phyloP scores from a whole-genome alignment of 805 yeast species.

The Starmerella bombi region DNA sequence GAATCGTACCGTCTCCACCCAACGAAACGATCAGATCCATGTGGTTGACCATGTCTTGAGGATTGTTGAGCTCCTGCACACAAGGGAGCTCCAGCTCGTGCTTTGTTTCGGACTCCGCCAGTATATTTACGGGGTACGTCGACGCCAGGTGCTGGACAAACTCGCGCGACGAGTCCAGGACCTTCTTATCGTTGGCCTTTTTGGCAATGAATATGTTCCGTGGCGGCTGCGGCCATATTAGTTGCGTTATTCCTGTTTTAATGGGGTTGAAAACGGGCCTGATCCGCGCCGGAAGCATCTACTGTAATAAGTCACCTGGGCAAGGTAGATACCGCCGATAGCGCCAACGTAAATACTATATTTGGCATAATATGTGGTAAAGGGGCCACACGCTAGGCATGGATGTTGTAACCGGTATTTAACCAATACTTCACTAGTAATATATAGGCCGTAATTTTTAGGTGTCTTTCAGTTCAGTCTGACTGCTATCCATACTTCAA shows the following conservation, averaged over 20 bases:
- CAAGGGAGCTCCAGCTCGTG: conserved; percentile 40
- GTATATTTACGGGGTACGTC: conserved; percentile 54
- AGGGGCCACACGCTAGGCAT: too few species aligned
- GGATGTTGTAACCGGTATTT: too few species aligned
- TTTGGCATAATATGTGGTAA: too few species aligned
- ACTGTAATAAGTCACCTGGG: too few species aligned
- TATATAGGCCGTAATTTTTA: too few species aligned
- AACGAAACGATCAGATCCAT: conserved; percentile 71
- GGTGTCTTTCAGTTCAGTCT: too few species aligned
- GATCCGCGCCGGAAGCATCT: conserved; percentile 17
- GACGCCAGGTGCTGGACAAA: conserved; percentile 49
- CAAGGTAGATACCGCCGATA: background rate
- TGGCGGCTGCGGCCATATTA: conserved; percentile 61
- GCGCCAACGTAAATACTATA: too few species aligned
- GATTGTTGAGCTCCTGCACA: conserved; percentile 33
- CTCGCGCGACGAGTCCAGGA: conserved; percentile 49
- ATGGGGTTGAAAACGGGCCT: conserved; percentile 10
- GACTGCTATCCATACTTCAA: too few species aligned
- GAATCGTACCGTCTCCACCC: conserved; percentile 95
- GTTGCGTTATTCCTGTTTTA: conserved; percentile 16
- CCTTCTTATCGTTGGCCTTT: conserved; percentile 64
- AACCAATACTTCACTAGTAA: too few species aligned
- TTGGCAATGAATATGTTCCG: conserved; percentile 68
- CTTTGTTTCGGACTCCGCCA: conserved; percentile 63
- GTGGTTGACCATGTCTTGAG: conserved; percentile 39